Percentiles rank a stretch among this genome's conserved stretches.
Conservation (phyloP, 768 basidiomycete genomes). For the Suillus placidus region DNA sequence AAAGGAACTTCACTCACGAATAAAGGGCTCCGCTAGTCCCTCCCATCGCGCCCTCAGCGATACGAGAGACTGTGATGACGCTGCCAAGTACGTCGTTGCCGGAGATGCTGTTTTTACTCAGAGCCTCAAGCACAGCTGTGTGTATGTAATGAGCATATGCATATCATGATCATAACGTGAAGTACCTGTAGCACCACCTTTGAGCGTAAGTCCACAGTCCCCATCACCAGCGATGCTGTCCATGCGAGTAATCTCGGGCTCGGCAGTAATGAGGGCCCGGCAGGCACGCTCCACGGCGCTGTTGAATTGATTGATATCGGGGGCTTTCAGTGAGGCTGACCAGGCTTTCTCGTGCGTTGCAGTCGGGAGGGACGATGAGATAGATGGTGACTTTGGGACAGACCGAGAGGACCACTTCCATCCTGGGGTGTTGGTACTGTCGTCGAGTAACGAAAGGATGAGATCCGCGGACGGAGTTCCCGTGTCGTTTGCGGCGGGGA, state of each 20-base stretch:
- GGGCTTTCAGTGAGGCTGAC: conserved; percentile 34
- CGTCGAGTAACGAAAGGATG: conserved; percentile 72
- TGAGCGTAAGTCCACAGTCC: conserved; percentile 68
- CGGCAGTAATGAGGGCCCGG: conserved; percentile 68
- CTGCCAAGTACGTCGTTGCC: conserved; percentile 68
- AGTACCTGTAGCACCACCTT: conserved; percentile 73
- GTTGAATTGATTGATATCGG: conserved; percentile 54
- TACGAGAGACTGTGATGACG: conserved; percentile 68
- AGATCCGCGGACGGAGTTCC: conserved; percentile 41
- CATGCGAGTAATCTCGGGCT: conserved; percentile 89
- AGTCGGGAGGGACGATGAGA: conserved; percentile 17
- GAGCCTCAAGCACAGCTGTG: conserved; percentile 61
- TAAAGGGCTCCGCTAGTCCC: conserved; percentile 91
- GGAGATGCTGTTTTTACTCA: conserved; percentile 56
- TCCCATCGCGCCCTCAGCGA: conserved; percentile 85
- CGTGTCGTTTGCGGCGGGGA: conserved; percentile 53
- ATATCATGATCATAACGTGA: background rate
- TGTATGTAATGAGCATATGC: conserved; percentile 12
- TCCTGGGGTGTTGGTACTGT: conserved; percentile 68
- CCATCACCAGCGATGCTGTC: conserved; percentile 94
- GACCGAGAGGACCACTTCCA: conserved; percentile 77
- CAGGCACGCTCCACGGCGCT: conserved; percentile 60
- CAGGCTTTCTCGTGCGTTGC: conserved; percentile 8
- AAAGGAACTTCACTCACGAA: conserved; percentile 57
- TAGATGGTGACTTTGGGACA: conserved; percentile 35